Evolutionary conservation across 2,329 filamentous ascomycete species (phyloP).

Genomic region (Monilinia fructigena): DNA sequence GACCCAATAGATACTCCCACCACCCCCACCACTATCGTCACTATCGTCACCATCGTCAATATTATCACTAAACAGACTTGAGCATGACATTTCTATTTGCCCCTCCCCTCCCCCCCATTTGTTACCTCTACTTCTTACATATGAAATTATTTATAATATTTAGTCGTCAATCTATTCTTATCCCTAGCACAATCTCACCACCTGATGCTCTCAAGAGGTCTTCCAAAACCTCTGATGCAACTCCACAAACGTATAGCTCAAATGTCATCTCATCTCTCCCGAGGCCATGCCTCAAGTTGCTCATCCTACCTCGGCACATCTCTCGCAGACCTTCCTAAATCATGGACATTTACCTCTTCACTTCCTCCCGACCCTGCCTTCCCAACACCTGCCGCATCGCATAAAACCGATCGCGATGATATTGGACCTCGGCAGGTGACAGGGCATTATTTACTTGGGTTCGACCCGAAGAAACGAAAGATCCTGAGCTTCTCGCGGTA

Average conservation of each 20-base stretch:
- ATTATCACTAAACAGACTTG: no score
- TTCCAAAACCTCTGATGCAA: slow-evolving; percentile 30
- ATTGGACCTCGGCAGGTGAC: slow-evolving; percentile 82
- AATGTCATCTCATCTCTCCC: slow-evolving; percentile 47
- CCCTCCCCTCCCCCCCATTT: no score
- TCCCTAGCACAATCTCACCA: slow-evolving; percentile 4
- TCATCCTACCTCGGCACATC: slow-evolving; percentile 33
- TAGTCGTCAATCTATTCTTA: neutral
- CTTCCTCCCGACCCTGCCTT: slow-evolving; percentile 76
- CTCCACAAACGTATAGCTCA: slow-evolving; percentile 44
- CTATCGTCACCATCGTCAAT: no score
- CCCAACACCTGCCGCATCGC: slow-evolving; percentile 77
- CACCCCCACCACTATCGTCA: no score
- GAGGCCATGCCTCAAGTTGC: neutral
- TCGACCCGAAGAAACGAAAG: slow-evolving; percentile 68
- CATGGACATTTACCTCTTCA: slow-evolving; percentile 62
- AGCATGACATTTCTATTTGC: no score
- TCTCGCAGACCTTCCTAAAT: slow-evolving; percentile 59
- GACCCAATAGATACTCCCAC: no score
- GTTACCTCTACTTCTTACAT: no score
- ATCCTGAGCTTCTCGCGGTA: slow-evolving; percentile 77
- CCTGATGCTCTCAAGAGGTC: slow-evolving; percentile 37
- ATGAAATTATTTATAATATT: neutral
- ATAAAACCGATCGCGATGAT: slow-evolving; percentile 72
- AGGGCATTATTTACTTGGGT: slow-evolving; percentile 87